A percentile compares a stretch with the other conserved stretches of the same genome.
These are phyloP conservation scores for Xerocomus brunneocitrinus DNA, from an alignment of 768 basidiomycete genomes.

Conservation along the genomic window DNA sequence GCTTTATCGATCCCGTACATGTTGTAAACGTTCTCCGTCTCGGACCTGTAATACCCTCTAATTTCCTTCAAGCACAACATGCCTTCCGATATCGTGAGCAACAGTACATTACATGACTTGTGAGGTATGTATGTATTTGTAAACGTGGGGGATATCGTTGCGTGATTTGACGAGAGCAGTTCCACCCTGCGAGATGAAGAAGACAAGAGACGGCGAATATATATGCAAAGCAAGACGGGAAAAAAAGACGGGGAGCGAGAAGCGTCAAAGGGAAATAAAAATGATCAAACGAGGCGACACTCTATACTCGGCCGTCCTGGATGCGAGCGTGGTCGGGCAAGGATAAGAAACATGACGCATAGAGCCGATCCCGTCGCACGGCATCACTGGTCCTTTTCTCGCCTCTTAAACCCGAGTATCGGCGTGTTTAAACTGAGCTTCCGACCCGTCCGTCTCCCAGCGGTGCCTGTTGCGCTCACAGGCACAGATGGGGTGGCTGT, in stretches of 20 bases:
- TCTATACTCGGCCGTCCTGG: neutral
- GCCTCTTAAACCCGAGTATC: conserved; percentile 51
- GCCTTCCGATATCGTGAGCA: conserved; percentile 15
- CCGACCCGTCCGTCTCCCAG: conserved; percentile 42
- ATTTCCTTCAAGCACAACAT: conserved; percentile 2
- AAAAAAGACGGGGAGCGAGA: conserved; percentile 2
- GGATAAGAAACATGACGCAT: neutral
- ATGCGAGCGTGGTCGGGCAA: neutral
- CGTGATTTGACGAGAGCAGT: conserved; percentile 10
- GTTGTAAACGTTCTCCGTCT: neutral
- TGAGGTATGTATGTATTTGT: conserved; percentile 21
- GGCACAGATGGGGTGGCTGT: conserved; percentile 16
- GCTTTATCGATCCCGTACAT: neutral
- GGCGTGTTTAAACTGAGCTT: conserved; percentile 68
- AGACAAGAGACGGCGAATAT: neutral
- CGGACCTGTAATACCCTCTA: conserved; percentile 9
- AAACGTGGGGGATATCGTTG: conserved; percentile 16
- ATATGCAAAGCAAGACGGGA: conserved; percentile 1
- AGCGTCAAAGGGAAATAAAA: conserved; percentile 25
- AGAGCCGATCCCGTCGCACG: conserved; percentile 9
- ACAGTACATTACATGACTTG: conserved; percentile 23
- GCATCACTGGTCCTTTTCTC: conserved; percentile 44
- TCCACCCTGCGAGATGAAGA: conserved; percentile 10
- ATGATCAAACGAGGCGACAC: conserved; percentile 14
- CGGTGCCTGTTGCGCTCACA: conserved; percentile 18